Base-by-base conservation (phyloP, 2,329 filamentous ascomycete genomes). In the Chaetomiaceae sp. region DNA sequence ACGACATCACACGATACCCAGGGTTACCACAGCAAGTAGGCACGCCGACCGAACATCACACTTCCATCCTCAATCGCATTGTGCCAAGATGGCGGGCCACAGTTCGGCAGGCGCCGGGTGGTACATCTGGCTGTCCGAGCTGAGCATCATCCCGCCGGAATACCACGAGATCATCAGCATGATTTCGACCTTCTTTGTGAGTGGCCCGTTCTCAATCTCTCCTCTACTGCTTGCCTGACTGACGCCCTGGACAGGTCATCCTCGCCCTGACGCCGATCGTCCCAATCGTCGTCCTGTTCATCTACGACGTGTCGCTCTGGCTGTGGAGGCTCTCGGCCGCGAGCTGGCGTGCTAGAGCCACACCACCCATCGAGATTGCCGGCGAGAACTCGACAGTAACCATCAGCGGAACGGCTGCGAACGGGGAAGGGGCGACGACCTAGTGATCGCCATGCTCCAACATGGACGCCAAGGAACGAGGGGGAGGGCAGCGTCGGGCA, bases 241-340 rank as follows among this genome's bases (percentile, higher is more conserved):
- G 6, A 17, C 17, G 19, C 23, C 36, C 19, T 14, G 6, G 17
- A 38, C 33, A 78, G 75, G 66, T 74, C 47, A 67, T 67, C 3
- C 66, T 79, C 20, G 75, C 76, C 33, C 64, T 79, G 0, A 65
- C 75, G 9, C 72, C 79, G 39, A 68, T 75, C 38, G 54, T 77
- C 0, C 79, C 80, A 2, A 65, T 80, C 27, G 53, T 73, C 27
- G 64, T 71, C n/a, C 65, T 81, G 27, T 69, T 82, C 53, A 56
- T 72, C 27, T 73, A 80, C 59, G 80, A 83, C 62, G 63, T 82
- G 45, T 64, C 68, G 23, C 69, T 82, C 27, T 82, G 79, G 78
- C 57, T 77, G 37, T 82, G 75, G 72, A 73, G 79, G 59, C 69
- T 75, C 9, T 63, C 63, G 53, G 65, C 63, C 34, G 55, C 67